Evolutionary conservation across 306 rosid species (phyloP).

Genomic region (Parietaria judaica): DNA sequence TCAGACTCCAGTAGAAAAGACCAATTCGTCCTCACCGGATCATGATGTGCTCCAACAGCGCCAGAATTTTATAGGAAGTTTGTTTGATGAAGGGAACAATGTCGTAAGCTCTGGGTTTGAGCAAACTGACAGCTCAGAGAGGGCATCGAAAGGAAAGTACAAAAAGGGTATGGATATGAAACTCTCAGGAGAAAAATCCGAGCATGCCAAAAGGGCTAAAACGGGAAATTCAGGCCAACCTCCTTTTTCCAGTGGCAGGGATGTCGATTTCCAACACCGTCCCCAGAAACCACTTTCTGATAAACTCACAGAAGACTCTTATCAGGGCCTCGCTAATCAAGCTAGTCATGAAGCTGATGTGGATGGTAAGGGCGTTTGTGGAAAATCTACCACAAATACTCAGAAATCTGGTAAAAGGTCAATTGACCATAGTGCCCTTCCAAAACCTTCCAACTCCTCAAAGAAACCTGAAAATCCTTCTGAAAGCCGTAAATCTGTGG

Average conservation of each 20-base stretch:
- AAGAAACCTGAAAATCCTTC: constrained; percentile 46
- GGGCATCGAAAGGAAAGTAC: constrained; percentile 47
- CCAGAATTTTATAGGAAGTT: constrained; percentile 55
- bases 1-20: constrained; percentile 34
- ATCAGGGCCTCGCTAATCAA: constrained; percentile 36
- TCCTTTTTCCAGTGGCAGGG: constrained; percentile 41
- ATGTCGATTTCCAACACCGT: constrained; percentile 35
- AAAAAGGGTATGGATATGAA: constrained; percentile 54
- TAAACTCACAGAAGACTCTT: constrained; percentile 43
- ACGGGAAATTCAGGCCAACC: constrained; percentile 31
- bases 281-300: constrained; percentile 44
- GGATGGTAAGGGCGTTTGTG: constrained; percentile 49
- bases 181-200: constrained; percentile 42
- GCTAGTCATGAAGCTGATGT: constrained; percentile 42
- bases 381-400: constrained; percentile 34
- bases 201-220: constrained; percentile 52
- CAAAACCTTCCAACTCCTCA: constrained; percentile 40
- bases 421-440: constrained; percentile 38
- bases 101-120: constrained; percentile 42
- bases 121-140: constrained; percentile 64
- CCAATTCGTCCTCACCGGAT: constrained; percentile 38
- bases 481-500: constrained; percentile 48
- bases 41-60: constrained; percentile 45
- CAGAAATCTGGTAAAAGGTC: constrained; percentile 51
- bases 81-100: constrained; percentile 58